phyloP scores from a whole-genome alignment of 2,329 filamentous ascomycete genomes.

The Claviceps capensis region DNA sequence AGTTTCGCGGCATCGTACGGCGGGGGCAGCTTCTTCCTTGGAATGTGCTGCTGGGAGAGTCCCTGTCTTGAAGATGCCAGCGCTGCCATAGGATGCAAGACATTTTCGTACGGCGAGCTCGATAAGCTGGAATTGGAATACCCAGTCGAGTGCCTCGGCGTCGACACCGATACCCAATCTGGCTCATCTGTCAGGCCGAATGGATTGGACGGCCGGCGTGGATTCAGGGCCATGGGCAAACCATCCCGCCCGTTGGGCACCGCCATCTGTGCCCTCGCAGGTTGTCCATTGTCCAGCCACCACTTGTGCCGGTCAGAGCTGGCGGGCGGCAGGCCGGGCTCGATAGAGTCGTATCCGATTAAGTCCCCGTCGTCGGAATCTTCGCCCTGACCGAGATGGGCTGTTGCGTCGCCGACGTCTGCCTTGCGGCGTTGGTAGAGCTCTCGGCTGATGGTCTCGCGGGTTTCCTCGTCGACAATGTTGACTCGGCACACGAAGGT shows the following conservation, averaged over 20 bases:
- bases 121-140: conserved; percentile 44
- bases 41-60: conserved; percentile 23
- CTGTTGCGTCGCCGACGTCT: conserved; percentile 50
- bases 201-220: conserved; percentile 64
- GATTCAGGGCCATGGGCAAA: conserved; percentile 53
- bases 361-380: conserved; percentile 67
- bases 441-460: conserved; percentile 57
- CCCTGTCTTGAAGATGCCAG: conserved; percentile 25
- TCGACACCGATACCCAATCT: conserved; percentile 65
- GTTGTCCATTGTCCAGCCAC: conserved; percentile 58
- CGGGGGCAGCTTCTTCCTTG: conserved; percentile 37
- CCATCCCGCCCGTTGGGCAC: conserved; percentile 41
- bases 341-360: conserved; percentile 68
- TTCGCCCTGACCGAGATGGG: conserved; percentile 35
- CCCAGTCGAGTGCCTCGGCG: conserved; percentile 40
- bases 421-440: conserved; percentile 59
- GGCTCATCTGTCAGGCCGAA: conserved; percentile 61
- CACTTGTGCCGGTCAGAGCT: conserved; percentile 57
- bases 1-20: conserved; percentile 33
- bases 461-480: conserved; percentile 61
- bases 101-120: conserved; percentile 45
- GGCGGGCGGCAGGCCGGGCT: conserved; percentile 58
- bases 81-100: conserved; percentile 32
- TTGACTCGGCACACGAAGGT: conserved; percentile 74
- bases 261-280: conserved; percentile 58